Evolutionary conservation across 2,329 filamentous ascomycete genomes (phyloP).

Genomic region (Zalaria sp.): DNA sequence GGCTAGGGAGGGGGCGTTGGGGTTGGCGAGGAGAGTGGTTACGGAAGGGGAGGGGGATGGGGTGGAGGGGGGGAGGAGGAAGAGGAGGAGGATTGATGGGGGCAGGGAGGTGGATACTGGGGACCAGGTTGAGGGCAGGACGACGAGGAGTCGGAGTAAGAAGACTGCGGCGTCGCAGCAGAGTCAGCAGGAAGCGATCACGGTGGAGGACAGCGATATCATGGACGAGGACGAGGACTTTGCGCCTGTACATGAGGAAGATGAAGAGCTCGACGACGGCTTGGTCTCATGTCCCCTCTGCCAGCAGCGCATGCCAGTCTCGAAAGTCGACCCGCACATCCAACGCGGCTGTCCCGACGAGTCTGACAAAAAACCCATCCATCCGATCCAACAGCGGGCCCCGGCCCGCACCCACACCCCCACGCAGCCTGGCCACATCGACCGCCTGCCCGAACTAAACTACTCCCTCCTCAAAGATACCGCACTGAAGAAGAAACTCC

Average conservation of each 20-base stretch:
- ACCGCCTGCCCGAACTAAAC: constrained; percentile 65
- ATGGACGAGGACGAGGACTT: constrained; percentile 21
- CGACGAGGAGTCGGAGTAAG: constrained; percentile 20
- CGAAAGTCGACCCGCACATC: constrained; percentile 65
- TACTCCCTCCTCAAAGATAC: constrained; percentile 77
- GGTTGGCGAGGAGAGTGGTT: constrained; percentile 44
- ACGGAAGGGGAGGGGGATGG: constrained; percentile 6
- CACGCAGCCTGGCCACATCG: constrained; percentile 20
- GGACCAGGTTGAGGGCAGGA: constrained; percentile 9
- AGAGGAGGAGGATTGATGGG: constrained; percentile 29
- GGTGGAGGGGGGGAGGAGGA: constrained; percentile 21
- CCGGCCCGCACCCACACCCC: not conserved
- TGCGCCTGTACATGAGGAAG: constrained; percentile 10
- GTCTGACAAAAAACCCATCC: constrained; percentile 12
- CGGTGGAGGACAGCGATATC: constrained; percentile 25
- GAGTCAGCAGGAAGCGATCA: constrained; percentile 13
- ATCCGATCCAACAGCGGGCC: constrained; percentile 1
- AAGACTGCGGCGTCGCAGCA: constrained; percentile 15
- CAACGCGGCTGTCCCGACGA: constrained; percentile 30
- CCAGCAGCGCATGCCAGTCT: constrained; percentile 61
- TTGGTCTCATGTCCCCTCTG: constrained; percentile 82
- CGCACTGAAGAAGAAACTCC: constrained; percentile 65
- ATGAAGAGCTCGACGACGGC: constrained; percentile 46
- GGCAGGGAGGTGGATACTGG: constrained; percentile 13
- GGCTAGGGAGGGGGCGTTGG: constrained; percentile 48